phyloP scores from a whole-genome alignment of 148 eudicot genomes.

The Rhododendron williamsianum region DNA sequence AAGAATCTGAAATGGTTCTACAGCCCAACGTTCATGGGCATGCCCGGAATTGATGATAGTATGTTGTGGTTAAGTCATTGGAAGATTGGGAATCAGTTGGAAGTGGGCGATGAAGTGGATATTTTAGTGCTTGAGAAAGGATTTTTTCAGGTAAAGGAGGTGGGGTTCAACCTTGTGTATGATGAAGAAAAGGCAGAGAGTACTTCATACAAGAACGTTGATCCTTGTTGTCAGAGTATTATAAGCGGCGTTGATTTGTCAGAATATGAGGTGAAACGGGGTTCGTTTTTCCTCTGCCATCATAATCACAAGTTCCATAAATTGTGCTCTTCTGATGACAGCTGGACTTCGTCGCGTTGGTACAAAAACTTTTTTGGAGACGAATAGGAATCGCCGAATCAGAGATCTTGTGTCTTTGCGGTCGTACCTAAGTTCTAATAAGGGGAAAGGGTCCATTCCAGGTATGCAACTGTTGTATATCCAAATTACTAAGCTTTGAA shows the following conservation, averaged over 20 bases:
- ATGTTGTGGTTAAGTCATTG: too few species aligned
- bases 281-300: constrained; percentile 1
- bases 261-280: neutral
- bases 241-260: neutral
- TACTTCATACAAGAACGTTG: neutral
- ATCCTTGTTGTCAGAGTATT: neutral
- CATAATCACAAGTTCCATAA: neutral
- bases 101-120: too few species aligned
- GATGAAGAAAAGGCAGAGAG: too few species aligned
- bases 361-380: neutral
- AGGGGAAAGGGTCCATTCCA: neutral
- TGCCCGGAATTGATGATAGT: too few species aligned
- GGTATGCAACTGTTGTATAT: neutral
- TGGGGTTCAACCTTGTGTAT: too few species aligned
- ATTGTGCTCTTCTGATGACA: neutral
- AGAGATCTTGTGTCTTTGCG: neutral
- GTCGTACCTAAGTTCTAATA: too few species aligned
- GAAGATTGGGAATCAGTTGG: too few species aligned
- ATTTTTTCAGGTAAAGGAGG: too few species aligned
- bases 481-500: neutral
- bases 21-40: too few species aligned
- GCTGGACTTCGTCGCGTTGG: neutral
- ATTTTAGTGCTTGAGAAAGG: too few species aligned
- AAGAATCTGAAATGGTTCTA: too few species aligned
- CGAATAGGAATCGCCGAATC: neutral